Evolutionary conservation across 495 filamentous ascomycete genomes (phyloP), one percentile per base, ranked within the genome.

Genomic region (Glutinoglossum americanum): DNA sequence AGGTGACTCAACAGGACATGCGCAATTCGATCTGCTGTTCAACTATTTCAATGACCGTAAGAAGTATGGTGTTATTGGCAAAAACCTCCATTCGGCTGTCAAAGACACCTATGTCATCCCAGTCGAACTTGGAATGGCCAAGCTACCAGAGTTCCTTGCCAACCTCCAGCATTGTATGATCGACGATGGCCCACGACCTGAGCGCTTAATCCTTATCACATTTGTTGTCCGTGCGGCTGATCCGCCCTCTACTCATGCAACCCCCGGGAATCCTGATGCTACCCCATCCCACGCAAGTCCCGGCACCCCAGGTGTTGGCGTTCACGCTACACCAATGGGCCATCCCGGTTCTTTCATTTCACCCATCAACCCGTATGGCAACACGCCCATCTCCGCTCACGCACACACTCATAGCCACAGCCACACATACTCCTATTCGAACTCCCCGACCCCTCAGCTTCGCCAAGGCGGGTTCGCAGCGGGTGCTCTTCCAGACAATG

Each of bases 11-110:
- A 72, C 79, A 44, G 63, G 69, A 0, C 70, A 68, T 58, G 66
- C 66, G 1, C 76, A 76, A 7, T 88, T 90, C 62, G 73, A 81
- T 59, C 74, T 74, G 10, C 71, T 94, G 7, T 85, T 83, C 60
- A 76, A 87, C 32, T 94, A 95, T 65, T 94, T 95, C 64, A 68
- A 75, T 13, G 74, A 74, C 19, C 82, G 87, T 61, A 78, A 83
- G 55, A 73, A 84, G 32, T 95, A 90, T 64, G 89, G 87, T 25
- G 88, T 94, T 6, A 72, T 92, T 10, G 80, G 80, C 23, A 73
- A 71, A 39, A 73, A 72, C 58, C 83, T 83, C 0, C 62, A 69
- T 49, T 56, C 57, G 0, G 25, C 62, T 28, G 63, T 70, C 39
- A 64, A 64, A 32, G 71, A 73, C 56, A 54, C 67, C 26, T 73